A percentile compares a stretch with the other conserved stretches of the same genome.
Conservation (phyloP, 2,329 filamentous ascomycete species). For the Pseudogymnoascus sp. region DNA sequence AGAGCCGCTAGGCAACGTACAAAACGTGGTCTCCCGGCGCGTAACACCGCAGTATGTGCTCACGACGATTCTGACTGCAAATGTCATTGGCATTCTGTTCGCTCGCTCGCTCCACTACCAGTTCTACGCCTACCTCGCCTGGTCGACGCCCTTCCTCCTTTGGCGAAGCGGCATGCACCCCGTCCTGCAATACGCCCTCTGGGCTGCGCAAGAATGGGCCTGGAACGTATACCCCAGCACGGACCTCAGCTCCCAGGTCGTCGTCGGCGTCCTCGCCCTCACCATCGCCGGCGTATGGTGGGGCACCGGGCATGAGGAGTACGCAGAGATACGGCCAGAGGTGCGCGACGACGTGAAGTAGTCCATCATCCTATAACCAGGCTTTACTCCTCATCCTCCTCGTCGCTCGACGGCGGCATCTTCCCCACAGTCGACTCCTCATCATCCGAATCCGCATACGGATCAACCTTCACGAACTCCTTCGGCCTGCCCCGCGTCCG, state of each 20-base stretch:
- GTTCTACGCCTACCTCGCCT: slow-evolving; percentile 66
- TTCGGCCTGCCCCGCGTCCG: slow-evolving; percentile 53
- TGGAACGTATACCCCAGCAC: slow-evolving; percentile 71
- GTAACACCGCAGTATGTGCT: slow-evolving; percentile 54
- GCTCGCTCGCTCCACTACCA: slow-evolving; percentile 67
- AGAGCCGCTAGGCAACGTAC: slow-evolving; percentile 31
- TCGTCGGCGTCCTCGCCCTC: slow-evolving; percentile 60
- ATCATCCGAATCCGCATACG: slow-evolving; percentile 58
- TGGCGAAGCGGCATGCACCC: slow-evolving; percentile 58
- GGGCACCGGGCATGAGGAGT: slow-evolving; percentile 28
- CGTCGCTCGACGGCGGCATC: slow-evolving; percentile 75
- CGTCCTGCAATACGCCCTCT: slow-evolving; percentile 47
- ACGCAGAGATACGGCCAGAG: slow-evolving; percentile 11
- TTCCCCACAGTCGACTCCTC: slow-evolving; percentile 75
- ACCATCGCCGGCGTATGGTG: slow-evolving; percentile 43
- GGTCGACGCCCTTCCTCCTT: slow-evolving; percentile 62
- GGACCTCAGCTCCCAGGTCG: slow-evolving; percentile 51
- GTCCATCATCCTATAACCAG: slow-evolving; percentile 3
- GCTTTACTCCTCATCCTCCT: slow-evolving; percentile 47
- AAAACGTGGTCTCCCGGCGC: slow-evolving; percentile 39
- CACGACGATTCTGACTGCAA: slow-evolving; percentile 52
- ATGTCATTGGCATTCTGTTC: slow-evolving; percentile 60
- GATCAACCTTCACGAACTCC: slow-evolving; percentile 61
- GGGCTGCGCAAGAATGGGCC: slow-evolving; percentile 61
- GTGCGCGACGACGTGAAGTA: slow-evolving; percentile 13